A percentile compares a stretch with the other conserved stretches of the same genome.
These are phyloP conservation scores for Prunus yedoensis DNA, from an alignment of 331 rosid species.

Conservation along the genomic window DNA sequence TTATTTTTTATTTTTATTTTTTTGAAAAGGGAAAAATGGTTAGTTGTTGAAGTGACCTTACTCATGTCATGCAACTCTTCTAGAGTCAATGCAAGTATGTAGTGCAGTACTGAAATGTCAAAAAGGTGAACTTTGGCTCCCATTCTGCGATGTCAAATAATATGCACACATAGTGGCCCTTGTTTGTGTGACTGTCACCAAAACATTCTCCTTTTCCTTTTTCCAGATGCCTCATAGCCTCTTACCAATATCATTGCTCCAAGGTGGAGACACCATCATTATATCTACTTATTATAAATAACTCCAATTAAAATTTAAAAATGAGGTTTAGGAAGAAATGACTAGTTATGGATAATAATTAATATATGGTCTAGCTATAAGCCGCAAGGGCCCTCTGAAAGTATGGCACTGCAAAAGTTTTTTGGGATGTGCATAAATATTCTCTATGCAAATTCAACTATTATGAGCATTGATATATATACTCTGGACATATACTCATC, in stretches of 20 bases:
- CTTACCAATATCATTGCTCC: conserved; percentile 28
- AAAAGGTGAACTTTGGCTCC: conserved; percentile 50
- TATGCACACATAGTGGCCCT: conserved; percentile 34
- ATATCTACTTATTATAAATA: conserved; percentile 18
- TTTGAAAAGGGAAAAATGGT: neutral
- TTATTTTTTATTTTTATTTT: too few relatives aligned
- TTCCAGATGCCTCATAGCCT: conserved; percentile 38
- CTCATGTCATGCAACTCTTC: conserved; percentile 29
- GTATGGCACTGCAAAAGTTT: neutral
- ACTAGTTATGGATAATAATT: neutral
- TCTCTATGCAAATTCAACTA: neutral
- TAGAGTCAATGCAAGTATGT: conserved; percentile 54
- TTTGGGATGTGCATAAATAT: neutral
- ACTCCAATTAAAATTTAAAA: neutral
- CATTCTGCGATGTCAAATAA: conserved; percentile 23
- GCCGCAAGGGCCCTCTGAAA: neutral
- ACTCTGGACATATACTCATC: neutral
- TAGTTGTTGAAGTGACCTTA: conserved; percentile 15
- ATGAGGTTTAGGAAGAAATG: neutral
- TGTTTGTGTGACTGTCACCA: conserved; percentile 1
- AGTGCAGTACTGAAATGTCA: conserved; percentile 28
- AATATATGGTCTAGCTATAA: neutral
- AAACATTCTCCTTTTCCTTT: conserved; percentile 22
- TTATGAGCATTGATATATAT: neutral
- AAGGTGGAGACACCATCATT: conserved; percentile 58